Base-by-base conservation (phyloP, 257 asterid genomes). In the Thymus quinquecostatus region DNA sequence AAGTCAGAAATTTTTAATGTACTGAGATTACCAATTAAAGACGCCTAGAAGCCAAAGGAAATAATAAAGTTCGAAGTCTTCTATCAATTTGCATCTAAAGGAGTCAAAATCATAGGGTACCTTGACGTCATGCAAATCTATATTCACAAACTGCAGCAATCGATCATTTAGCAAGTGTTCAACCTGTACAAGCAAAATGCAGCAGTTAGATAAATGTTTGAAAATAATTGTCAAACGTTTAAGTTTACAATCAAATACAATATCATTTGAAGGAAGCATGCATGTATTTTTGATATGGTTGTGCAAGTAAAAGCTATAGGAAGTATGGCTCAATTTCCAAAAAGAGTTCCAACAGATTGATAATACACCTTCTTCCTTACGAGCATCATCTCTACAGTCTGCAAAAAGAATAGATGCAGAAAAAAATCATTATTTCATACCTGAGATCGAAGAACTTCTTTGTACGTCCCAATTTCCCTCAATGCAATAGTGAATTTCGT, bases 401-500 rank as follows among this genome's bases (percentile, higher is more conserved):
- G 0, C 33, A 33, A 0, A 13, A 60, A 60, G 21, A 3, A 13
- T 34, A 65, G 54, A 74, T 2, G 33, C 29, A 38, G 32, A 66
- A 29, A 43, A 60, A 38, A 66, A 32, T 59, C 68, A 60, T 70
- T 47, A 79, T 44, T 69, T 75, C 75, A 44, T 64, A 95, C 99
- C 97, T 95, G 99, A 66, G 99, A 95, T 81, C 99, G 89, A 82
- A 95, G 98, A 81, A 95, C 99, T 88, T 95, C 98, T 81, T 95
- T 95, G 78, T 95, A 95, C 12, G 97, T 95, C 64, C 99, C 99
- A 38, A 95, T 95, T 84, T 95, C 98, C 85, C 98, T 86, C 84
- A 95, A 84, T 33, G 99, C 99, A 75, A 95, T 95, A 43, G 99
- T 92, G 71, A 95, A 90, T 83, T 95, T 95, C 70, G 99, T 90